These are phyloP conservation scores for Yamadazyma buinensis DNA, from an alignment of 1,139 yeast species.

Conservation along the genomic window DNA sequence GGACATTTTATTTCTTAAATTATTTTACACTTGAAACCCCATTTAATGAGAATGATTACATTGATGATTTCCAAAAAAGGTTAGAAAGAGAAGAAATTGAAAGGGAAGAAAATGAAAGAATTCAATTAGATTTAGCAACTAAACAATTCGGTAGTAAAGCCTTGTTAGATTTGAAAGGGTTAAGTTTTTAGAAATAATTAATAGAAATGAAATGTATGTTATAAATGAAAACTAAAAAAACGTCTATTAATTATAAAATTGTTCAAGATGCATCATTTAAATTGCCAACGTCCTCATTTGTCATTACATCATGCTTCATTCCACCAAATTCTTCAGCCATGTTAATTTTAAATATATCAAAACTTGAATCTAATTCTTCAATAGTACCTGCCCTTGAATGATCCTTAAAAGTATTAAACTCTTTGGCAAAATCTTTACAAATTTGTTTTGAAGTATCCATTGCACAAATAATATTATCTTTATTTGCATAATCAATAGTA, in stretches of 20 bases:
- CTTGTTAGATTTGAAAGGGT: slow-evolving; percentile 5
- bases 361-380: too few relatives aligned
- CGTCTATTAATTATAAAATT: too few relatives aligned
- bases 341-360: too few relatives aligned
- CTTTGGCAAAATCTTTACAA: slow-evolving; percentile 19
- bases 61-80: slow-evolving; percentile 7
- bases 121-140: slow-evolving; percentile 6
- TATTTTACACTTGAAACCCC: slow-evolving; percentile 17
- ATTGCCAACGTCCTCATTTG: too few relatives aligned
- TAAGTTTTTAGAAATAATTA: slow-evolving; percentile 5
- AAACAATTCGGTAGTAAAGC: slow-evolving; percentile 6
- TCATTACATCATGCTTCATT: too few relatives aligned
- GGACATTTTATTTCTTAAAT: slow-evolving; percentile 45
- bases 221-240: too few relatives aligned
- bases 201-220: too few relatives aligned
- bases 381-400: too few relatives aligned
- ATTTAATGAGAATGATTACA: slow-evolving; percentile 3
- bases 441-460: slow-evolving; percentile 21
- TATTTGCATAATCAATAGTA: slow-evolving; percentile 2
- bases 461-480: slow-evolving; percentile 31
- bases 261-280: too few relatives aligned
- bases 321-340: too few relatives aligned
- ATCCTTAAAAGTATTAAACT: slow-evolving; percentile 4
- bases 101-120: slow-evolving; percentile 1
- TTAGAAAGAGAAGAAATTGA: slow-evolving; percentile 6